phyloP scores from a whole-genome alignment of 768 basidiomycete species.

The Calocybe gangraenosa region DNA sequence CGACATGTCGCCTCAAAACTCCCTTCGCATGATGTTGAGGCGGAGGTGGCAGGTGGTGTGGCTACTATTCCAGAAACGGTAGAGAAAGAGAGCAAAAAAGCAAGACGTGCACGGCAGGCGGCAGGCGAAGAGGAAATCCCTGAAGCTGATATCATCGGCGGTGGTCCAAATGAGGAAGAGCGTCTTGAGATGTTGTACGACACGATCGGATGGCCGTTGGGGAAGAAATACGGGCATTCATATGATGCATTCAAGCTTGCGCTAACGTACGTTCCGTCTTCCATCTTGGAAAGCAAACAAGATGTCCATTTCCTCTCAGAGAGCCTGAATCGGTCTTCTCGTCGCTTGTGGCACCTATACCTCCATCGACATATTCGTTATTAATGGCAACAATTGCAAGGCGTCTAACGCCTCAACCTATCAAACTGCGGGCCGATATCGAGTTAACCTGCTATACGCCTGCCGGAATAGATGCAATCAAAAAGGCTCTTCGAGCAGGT shows the following conservation, averaged over 20 bases:
- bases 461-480: conserved; percentile 95
- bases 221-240: conserved; percentile 87
- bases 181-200: conserved; percentile 86
- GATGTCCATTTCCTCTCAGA: conserved; percentile 17
- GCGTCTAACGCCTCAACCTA: conserved; percentile 94
- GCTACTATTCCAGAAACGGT: conserved; percentile 24
- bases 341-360: conserved; percentile 54
- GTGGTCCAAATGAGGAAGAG: conserved; percentile 64
- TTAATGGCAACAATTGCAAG: conserved; percentile 86
- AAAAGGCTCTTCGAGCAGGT: conserved; percentile 83
- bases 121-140: conserved; percentile 40
- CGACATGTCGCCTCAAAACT: conserved; percentile 85
- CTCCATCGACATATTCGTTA: conserved; percentile 52
- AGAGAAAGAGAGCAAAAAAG: conserved; percentile 38
- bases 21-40: conserved; percentile 39
- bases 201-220: conserved; percentile 89
- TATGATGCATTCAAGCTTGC: conserved; percentile 98
- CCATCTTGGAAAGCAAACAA: background rate
- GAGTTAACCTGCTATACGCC: conserved; percentile 96
- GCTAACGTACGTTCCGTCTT: conserved; percentile 63
- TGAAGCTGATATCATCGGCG: conserved; percentile 33
- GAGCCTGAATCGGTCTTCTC: conserved; percentile 74
- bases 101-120: conserved; percentile 41
- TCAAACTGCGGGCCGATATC: conserved; percentile 97
- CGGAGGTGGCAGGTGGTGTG: conserved; percentile 22